Evolutionary conservation across 805 yeast genomes (phyloP), one percentile per base, ranked within the genome.

Genomic region (Pichia membranifaciens): DNA sequence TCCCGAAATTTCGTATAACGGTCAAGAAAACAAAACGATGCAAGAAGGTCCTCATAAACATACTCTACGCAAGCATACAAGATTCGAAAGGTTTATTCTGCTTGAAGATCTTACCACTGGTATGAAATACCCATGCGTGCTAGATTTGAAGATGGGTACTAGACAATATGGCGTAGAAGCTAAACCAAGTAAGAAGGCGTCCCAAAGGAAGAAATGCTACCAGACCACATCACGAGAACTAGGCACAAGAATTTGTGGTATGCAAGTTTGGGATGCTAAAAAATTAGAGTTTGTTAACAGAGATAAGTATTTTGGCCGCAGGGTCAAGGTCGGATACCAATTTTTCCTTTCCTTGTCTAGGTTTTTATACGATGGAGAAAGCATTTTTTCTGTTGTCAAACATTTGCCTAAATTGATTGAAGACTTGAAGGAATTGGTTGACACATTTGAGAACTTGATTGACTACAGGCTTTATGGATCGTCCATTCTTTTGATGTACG

Each of bases 111-210:
- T 93, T 42, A 93, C 98, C 0, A 75, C 82, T 46, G 87, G 87
- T 21, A 80, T 91, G 81, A 70, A 67, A 28, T 77, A 76, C 53
- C 97, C 99, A 0, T 90, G 96, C 61, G 98, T 91, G 0, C 69
- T 93, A 43, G 99, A 93, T 66, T 71, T 93, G 57, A 93, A 93
- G 62, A 93, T 93, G 98, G 99, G 99, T 0, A 91, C 99, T 0
- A 74, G 99, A 49, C 99, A 93, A 66, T 93, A 93, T 59, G 99
- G 99, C 9, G 84, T 91, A n/a, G 96, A 89, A 53, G 97, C 98
- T 0, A 73, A 74, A 5, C 63, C 67, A 13, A 68, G 79, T 42
- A 93, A 93, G 65, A 84, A 81, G 59, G 61, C 68, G 41, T 87
- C 96, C 0, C 99, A 93, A 67, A 68, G 87, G 31, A 72, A 73